Base-by-base conservation (phyloP, 306 rosid species). In the Boehmeria nivea region DNA sequence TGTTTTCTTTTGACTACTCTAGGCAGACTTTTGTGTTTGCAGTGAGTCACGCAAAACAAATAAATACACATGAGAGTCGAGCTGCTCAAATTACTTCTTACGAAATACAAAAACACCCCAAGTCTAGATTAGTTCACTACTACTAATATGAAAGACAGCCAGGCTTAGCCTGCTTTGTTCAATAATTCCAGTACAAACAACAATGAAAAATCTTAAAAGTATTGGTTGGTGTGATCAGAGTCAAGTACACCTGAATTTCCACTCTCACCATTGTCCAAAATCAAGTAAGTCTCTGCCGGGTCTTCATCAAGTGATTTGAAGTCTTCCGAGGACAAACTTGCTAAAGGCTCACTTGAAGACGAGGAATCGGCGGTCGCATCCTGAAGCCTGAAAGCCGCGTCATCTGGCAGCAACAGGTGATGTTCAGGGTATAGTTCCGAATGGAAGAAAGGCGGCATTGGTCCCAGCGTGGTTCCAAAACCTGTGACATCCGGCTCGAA, bases 241-340 rank as follows among this genome's bases (percentile, higher is more conserved):
- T 44, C 14, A 44, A 17, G 9, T 8, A 44, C 25, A 22, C 24
- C 5, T 44, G 15, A 8, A 12, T 44, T 43, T 59, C 27, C 52
- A 26, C 7, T 24, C 27, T 62, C 59, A 26, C 51, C 13, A 25
- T 36, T 12, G 14, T 62, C 51, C 51, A 62, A 18, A 39, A 62
- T 20, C 55, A 64, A 46, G n/a, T 54, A 54, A 22, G 69, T 51
- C 37, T 64, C 69, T 44, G 61, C 55, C 43, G 69, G 62, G 47
- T 64, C 62, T 31, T 22, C 20, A 34, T 44, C 62, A 25, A 64
- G 45, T 34, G n/a, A 43, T 53, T 64, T 18, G 38, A 43, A 16
- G 16, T 26, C 26, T 31, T 31, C 47, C 14, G 47, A 59, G 7
- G 46, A 43, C 18, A 59, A 64, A 21, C 38, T 43, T 53, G 31